Base-by-base conservation (phyloP, 148 eudicot species). In the Vaccinium vitisidaea region DNA sequence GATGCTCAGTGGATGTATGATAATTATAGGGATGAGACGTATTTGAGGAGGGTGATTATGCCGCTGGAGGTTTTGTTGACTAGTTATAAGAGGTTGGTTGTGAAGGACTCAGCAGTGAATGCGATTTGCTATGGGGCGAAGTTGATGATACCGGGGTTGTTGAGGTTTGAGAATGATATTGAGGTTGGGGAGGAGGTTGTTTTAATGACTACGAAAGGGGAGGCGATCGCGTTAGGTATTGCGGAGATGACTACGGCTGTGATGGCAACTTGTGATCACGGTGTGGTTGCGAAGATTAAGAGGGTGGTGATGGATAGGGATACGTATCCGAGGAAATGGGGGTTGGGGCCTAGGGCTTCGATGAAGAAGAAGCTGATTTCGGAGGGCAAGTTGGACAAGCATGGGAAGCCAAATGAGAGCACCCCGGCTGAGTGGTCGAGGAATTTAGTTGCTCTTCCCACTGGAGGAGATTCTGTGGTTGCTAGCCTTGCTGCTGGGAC, bases 171-270 rank as follows among this genome's bases (percentile, higher is more conserved):
- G 92, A 96, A 96, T 91, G 99, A 92, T 53, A 71, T 94, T 70
- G 98, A 94, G 81, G 97, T 92, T 77, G 99, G 99, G 7, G 95
- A 92, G 87, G 99, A 94, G 84, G 90, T 96, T 75, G 98, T 96
- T 25, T 61, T 96, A 89, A 94, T 96, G 98, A 94, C 97, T 2
- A 96, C 98, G 0, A 96, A 96, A 67, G 99, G 99, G 2, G 98
- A 94, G 93, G 98, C 98, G 0, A 93, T 96, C 87, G 98, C 98
- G 0, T 83, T 96, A 82, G 99, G 99, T 6, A 92, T 96, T 84
- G 98, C 99, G 0, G 99, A 96, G 93, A 96, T 96, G 99, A 93
- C 97, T 7, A 96, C 98, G 19, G 99, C 98, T 18, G 99, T 96
- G 63, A 96, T 96, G 97, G 99, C 97, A 8, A 94, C 99, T 54